Evolutionary conservation across 2,329 filamentous ascomycete species (phyloP).

Genomic region (Pseudogymnoascus sp.): DNA sequence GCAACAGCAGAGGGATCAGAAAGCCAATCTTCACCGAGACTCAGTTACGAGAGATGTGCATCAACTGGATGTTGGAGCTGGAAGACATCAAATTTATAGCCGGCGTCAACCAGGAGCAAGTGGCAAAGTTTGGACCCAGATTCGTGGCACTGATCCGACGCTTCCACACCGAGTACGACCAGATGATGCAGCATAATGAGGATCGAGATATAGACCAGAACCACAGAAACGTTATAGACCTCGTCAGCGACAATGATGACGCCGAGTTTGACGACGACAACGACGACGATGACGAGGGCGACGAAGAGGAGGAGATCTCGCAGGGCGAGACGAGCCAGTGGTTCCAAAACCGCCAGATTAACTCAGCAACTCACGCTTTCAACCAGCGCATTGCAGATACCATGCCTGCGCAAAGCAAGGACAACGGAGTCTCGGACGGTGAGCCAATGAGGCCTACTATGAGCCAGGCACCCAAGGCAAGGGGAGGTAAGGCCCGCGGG

Average conservation of each 20-base stretch:
- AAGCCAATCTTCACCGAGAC: constrained; percentile 59
- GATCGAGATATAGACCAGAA: constrained; percentile 24
- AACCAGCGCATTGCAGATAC: neutral
- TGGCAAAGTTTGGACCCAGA: constrained; percentile 50
- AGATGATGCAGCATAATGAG: constrained; percentile 36
- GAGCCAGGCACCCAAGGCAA: neutral
- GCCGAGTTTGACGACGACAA: constrained; percentile 23
- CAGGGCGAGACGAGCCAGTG: constrained; percentile 7
- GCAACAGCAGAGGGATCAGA: constrained; percentile 49
- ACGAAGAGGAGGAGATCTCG: neutral
- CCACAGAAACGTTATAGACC: constrained; percentile 43
- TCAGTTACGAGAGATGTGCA: constrained; percentile 65
- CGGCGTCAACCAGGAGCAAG: constrained; percentile 54
- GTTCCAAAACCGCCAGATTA: neutral
- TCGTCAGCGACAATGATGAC: constrained; percentile 37
- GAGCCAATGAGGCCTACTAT: neutral
- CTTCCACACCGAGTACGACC: constrained; percentile 39
- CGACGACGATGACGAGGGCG: neutral
- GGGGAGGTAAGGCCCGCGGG: neutral
- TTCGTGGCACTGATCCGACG: constrained; percentile 52
- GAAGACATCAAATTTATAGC: constrained; percentile 56
- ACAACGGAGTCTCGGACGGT: neutral
- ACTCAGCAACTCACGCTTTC: constrained; percentile 2
- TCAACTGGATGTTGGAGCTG: constrained; percentile 54
- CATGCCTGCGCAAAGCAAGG: neutral